Base-by-base conservation (phyloP, 1,284 basidiomycete species). In the Naganishia albida region DNA sequence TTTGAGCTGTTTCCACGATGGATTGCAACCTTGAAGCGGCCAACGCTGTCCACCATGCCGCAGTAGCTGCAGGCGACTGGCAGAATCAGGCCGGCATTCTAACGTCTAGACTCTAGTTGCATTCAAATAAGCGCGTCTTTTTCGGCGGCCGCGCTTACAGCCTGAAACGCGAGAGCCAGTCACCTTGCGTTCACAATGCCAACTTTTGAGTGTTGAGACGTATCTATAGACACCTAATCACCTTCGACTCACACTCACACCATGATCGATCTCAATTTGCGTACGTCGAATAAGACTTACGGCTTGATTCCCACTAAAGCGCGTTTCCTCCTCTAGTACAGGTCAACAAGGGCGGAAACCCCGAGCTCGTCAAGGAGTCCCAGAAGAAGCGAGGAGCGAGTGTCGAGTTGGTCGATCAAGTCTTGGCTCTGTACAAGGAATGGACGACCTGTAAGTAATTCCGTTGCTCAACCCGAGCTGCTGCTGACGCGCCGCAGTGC, bases 391-490 rank as follows among this genome's bases (percentile, higher is more conserved):
- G 96, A 48, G 90, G 90, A 7, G 88, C 92, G 51, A 84, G 89
- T 26, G 90, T 91, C 53, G 92, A 94, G 79, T 79, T 97, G 70
- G 93, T 98, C 15, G 93, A 97, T 80, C 90, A 98, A 78, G 87
- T 98, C 67, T 87, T 98, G 69, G 85, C 86, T 72, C 88, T 96
- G 85, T 97, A 98, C 80, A 83, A 87, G 57, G 87, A 92, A 72
- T 96, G 93, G 93, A 89, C 90, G 46, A 90, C 89, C 78, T 86
- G 93, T 94, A 75, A 75, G 89, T 85, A 15, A 8, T 13, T 0
- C 23, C 20, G 20, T 20, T 18, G 16, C 16, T 28, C 23, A 39
- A 7, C 38, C 15, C 16, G 12, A 16, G n/a, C 26, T 20, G 6
- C 44, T 13, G 18, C 50, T 64, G 10, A 42, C 20, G 40, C 30